phyloP scores from a whole-genome alignment of 306 rosid genomes.

The Herpetospermum pedunculosum region DNA sequence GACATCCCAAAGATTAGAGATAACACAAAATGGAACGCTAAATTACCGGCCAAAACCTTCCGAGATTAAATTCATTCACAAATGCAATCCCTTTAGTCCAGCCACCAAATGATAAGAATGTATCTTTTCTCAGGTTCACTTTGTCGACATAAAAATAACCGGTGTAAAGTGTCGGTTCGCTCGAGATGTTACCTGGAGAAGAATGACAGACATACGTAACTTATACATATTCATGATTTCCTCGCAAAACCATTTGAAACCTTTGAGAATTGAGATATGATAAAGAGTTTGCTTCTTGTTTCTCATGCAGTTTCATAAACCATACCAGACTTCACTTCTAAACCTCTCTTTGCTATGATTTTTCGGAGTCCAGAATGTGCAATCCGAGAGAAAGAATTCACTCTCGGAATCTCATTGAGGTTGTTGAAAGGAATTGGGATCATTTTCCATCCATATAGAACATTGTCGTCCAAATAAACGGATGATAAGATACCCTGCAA shows the following conservation, averaged over 20 bases:
- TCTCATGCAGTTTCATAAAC: slow-evolving; percentile 5
- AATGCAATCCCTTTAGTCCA: slow-evolving; percentile 85
- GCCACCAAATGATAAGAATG: slow-evolving; percentile 56
- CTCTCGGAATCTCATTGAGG: slow-evolving; percentile 43
- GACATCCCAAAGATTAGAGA: not conserved
- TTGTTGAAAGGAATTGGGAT: slow-evolving; percentile 50
- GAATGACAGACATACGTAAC: not conserved
- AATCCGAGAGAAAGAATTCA: slow-evolving; percentile 28
- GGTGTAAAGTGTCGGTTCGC: slow-evolving; percentile 59
- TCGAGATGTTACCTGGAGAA: slow-evolving; percentile 38
- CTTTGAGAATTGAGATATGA: not conserved
- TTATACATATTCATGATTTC: not conserved
- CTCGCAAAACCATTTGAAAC: not conserved
- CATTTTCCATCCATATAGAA: slow-evolving; percentile 60
- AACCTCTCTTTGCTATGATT: slow-evolving; percentile 22
- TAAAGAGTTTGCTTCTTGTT: not conserved
- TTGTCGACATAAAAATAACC: slow-evolving; percentile 56
- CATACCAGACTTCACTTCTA: slow-evolving; percentile 35
- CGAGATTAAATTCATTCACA: slow-evolving; percentile 65
- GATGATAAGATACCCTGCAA: slow-evolving; percentile 79
- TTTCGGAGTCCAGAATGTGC: slow-evolving; percentile 25
- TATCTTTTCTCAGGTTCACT: slow-evolving; percentile 44
- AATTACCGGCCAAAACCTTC: slow-evolving; percentile 94
- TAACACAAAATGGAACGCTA: not conserved
- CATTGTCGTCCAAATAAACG: slow-evolving; percentile 50